Evolutionary conservation across 2,329 filamentous ascomycete genomes (phyloP), one percentile per base, ranked within the genome.

Genomic region (Colletotrichum navitas): DNA sequence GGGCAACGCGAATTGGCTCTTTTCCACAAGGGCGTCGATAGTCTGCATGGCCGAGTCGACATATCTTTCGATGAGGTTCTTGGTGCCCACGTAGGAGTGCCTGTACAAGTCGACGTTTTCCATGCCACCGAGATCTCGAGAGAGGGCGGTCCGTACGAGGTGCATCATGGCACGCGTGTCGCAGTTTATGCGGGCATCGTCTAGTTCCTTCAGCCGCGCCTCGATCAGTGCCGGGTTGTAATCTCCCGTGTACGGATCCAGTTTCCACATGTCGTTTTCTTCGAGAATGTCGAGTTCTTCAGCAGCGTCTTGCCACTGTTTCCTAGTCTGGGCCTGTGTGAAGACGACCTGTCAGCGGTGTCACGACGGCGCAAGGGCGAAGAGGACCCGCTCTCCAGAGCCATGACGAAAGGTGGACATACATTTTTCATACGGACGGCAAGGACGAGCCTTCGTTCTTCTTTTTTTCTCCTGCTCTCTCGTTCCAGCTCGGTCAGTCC

Each of bases 41-140:
- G 94, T 94, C 68, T 90, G 87, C 39, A 94, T 83, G 1, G 93
- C 91, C 1, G 93, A 94, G 61, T 92, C 89, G 73, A 97, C 95
- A 77, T 98, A 98, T 43, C 89, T 87, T 81, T 98, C 95, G 73
- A 97, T 95, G 74, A 97, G 82, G 71, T 88, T 86, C 82, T 98
- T 98, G 11, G 95, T 97, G 6, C 95, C 95, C 18, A 94, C 88
- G 78, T 96, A 91, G 0, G 93, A 93, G 79, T 96, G 93, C 66
- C 91, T 91, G 82, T 98, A 98, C 2, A 98, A 86, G 63, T 91
- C 88, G 52, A 92, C 87, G 77, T 94, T 93, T 73, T 93, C 94
- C 92, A 98, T 97, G 63, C 92, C 93, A 10, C 94, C 95, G 12
- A 97, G 84, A 76, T 95, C 91, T 55, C 95, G 91, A 49, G 92